Evolutionary conservation across 805 yeast genomes (phyloP).

Genomic region (Schizosaccharomyces octosporus): DNA sequence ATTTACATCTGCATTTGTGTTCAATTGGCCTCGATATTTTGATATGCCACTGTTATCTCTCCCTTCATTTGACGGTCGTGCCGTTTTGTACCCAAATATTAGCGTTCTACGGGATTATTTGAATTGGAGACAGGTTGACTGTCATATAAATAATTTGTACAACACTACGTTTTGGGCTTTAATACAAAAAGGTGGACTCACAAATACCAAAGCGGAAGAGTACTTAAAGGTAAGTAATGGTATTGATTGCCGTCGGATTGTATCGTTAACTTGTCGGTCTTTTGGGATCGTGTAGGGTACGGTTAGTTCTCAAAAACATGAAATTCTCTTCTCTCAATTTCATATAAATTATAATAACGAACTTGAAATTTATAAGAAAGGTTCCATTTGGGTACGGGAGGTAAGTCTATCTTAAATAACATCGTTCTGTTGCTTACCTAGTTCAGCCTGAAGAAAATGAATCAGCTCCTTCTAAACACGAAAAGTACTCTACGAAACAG

Average conservation of each 20-base stretch:
- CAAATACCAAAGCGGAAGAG: constrained; percentile 62
- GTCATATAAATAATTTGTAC: constrained; percentile 78
- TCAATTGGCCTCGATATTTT: constrained; percentile 39
- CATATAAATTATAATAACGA: constrained; percentile 79
- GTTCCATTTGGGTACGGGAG: constrained; percentile 38
- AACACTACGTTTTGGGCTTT: constrained; percentile 83
- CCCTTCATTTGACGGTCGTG: constrained; percentile 81
- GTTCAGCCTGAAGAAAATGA: not conserved
- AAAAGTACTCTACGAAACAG: constrained; percentile 17
- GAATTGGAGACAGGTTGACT: constrained; percentile 88
- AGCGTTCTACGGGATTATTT: constrained; percentile 50
- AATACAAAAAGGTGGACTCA: constrained; percentile 40
- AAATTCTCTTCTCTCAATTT: constrained; percentile 51
- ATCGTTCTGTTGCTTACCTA: not conserved
- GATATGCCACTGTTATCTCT: constrained; percentile 11
- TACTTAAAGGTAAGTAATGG: constrained; percentile 19
- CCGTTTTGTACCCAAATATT: constrained; percentile 55
- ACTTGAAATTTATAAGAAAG: constrained; percentile 69
- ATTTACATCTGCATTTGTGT: constrained; percentile 52
- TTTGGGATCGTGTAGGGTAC: constrained; percentile 27
- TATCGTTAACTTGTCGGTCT: not conserved
- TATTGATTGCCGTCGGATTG: too few relatives aligned
- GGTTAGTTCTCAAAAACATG: constrained; percentile 63
- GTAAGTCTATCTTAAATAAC: constrained; percentile 9
- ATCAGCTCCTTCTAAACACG: not conserved